phyloP scores from a whole-genome alignment of 306 rosid species.

The Cucurbita maxima region DNA sequence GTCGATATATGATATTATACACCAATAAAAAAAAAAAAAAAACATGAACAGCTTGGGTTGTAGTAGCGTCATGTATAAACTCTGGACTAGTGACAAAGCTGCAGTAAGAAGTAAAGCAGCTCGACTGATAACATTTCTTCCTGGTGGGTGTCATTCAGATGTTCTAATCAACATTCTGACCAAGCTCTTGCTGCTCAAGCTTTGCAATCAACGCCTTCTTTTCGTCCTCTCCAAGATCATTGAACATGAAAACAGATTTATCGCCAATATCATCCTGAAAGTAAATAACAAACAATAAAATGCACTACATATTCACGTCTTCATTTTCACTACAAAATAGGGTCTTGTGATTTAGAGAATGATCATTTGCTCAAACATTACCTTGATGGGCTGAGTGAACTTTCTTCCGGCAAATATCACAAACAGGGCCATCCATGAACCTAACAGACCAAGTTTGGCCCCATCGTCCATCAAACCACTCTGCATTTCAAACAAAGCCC shows the following conservation, averaged over 20 bases:
- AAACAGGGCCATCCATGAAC: constrained; percentile 63
- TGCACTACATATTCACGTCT: neutral
- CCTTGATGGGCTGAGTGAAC: constrained; percentile 86
- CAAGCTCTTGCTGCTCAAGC: constrained; percentile 38
- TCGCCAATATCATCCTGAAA: constrained; percentile 81
- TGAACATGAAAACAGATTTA: constrained; percentile 78
- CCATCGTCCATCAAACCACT: constrained; percentile 72
- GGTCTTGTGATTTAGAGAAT: neutral
- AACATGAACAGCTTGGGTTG: neutral
- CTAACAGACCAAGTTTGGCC: constrained; percentile 44
- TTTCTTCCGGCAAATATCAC: constrained; percentile 79
- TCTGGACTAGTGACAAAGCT: neutral
- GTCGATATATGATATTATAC: neutral
- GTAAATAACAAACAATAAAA: neutral
- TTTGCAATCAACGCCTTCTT: constrained; percentile 48
- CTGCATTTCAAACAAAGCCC: constrained; percentile 28
- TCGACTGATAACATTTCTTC: neutral
- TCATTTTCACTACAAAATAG: too few relatives aligned
- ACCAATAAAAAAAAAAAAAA: neutral
- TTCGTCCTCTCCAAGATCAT: constrained; percentile 48
- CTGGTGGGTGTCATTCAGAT: neutral
- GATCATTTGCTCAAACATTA: neutral
- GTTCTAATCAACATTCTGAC: constrained; percentile 9
- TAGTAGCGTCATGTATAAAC: neutral
- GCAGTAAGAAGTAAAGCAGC: neutral